Evolutionary conservation across 176 grass and related monocot species (phyloP).

Genomic region (Saccharum spontaneum): DNA sequence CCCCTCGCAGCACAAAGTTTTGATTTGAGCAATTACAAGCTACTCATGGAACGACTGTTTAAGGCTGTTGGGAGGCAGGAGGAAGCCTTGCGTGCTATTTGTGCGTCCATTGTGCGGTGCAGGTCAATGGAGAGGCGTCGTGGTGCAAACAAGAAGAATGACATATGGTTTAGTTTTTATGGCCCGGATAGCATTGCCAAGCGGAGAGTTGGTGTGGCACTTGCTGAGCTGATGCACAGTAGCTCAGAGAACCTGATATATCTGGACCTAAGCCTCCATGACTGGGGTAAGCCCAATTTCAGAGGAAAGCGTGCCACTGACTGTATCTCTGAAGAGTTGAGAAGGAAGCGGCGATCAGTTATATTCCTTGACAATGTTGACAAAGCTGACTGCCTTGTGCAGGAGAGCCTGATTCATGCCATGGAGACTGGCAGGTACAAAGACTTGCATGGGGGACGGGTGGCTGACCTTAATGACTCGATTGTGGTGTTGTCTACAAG

Average conservation of each 20-base stretch:
- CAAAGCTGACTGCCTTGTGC: slow-evolving; percentile 66
- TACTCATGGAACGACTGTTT: slow-evolving; percentile 55
- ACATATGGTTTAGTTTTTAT: slow-evolving; percentile 85
- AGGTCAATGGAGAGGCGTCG: slow-evolving; percentile 34
- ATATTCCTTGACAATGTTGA: slow-evolving; percentile 83
- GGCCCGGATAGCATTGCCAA: slow-evolving; percentile 72
- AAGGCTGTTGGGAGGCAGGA: slow-evolving; percentile 82
- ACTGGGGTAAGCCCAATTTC: slow-evolving; percentile 39
- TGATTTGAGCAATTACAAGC: slow-evolving; percentile 76
- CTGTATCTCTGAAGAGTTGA: slow-evolving; percentile 66
- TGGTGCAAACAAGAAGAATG: slow-evolving; percentile 57
- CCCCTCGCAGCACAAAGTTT: slow-evolving; percentile 28
- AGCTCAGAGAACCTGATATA: slow-evolving; percentile 67
- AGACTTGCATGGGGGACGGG: slow-evolving; percentile 48
- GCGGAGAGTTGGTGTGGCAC: slow-evolving; percentile 54
- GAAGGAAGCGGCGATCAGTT: slow-evolving; percentile 57
- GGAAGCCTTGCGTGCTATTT: slow-evolving; percentile 70
- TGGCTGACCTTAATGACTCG: slow-evolving; percentile 52
- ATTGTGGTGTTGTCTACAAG: slow-evolving; percentile 70
- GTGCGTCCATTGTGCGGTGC: slow-evolving; percentile 47
- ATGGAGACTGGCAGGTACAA: slow-evolving; percentile 57
- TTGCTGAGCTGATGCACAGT: slow-evolving; percentile 68
- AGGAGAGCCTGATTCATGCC: slow-evolving; percentile 52
- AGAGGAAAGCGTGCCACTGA: slow-evolving; percentile 79
- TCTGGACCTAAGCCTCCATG: slow-evolving; percentile 64